Base-by-base conservation (phyloP, 1,284 basidiomycete genomes). In the Ceratobasidium sp. region DNA sequence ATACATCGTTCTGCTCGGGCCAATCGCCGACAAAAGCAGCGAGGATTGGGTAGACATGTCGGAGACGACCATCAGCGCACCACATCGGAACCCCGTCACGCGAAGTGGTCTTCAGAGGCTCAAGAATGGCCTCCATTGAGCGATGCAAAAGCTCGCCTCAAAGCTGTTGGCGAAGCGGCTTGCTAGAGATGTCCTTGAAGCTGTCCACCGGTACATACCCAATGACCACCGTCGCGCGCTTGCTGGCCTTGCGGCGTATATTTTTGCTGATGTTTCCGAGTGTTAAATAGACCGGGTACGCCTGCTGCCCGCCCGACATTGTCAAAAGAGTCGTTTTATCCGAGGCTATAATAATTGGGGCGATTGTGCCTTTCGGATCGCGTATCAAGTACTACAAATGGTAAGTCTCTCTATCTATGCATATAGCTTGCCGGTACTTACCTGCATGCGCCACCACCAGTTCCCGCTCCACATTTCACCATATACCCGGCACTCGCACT, bases 21-120 rank as follows among this genome's bases (percentile, higher is more conserved):
- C 78, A 80, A 41, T 82, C 81, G 2, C 80, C 81, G 16, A 81
- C 64, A 44, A 79, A 82, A 0, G 78, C 78, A 4, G 78, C 80
- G 8, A 82, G 76, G 41, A 81, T 78, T 4, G 81, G 80, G 71
- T 64, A 76, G 23, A 77, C 77, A 0, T 27, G 18, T 38, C 80
- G 68, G 0, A 77, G 54, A 16, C 50, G 7, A 5, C 74, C 75
- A 52, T 81, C 81, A 0, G 80, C 78, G 65, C 80, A 80, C 1
- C 44, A 54, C 78, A 23, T 69, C n/a, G 57, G 27, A 12, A 79
- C 64, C 18, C 80, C 80, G 2, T 75, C 35, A 1, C 38, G 38
- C 12, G 77, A 77, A 6, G 80, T 78, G 0, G n/a, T 30, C 14
- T 71, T 41, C 41, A 81, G 67, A 8, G 81, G 80, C 35, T 79